phyloP scores from a whole-genome alignment of 345 rosid genomes.

The Balakata baccata region DNA sequence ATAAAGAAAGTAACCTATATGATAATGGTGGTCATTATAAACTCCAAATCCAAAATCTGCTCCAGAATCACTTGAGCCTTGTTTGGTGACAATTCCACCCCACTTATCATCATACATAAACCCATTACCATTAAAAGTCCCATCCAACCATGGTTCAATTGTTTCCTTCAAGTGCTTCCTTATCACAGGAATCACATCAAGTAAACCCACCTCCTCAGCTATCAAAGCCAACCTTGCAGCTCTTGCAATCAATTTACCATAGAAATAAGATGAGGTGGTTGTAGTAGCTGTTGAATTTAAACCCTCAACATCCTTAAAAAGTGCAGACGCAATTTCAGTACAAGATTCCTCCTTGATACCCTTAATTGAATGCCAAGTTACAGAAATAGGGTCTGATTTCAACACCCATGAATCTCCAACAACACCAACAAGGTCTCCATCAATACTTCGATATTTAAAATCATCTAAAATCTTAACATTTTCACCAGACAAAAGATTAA shows the following conservation, averaged over 20 bases:
- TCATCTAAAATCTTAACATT: conserved; percentile 51
- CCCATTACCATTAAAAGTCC: conserved; percentile 67
- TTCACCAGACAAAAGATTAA: conserved; percentile 44
- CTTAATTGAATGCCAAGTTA: conserved; percentile 84
- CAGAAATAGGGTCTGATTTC: conserved; percentile 52
- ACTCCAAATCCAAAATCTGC: conserved; percentile 87
- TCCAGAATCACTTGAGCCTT: conserved; percentile 56
- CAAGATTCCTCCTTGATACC: conserved; percentile 51
- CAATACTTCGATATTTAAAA: conserved; percentile 64
- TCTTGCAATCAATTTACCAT: conserved; percentile 76
- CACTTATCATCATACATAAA: conserved; percentile 73
- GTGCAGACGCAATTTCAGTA: conserved; percentile 60
- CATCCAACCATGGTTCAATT: conserved; percentile 86
- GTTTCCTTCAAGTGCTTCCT: conserved; percentile 63
- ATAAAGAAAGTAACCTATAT: conserved; percentile 84
- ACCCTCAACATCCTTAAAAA: conserved; percentile 59
- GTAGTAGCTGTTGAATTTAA: conserved; percentile 45
- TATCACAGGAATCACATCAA: conserved; percentile 63
- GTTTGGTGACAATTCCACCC: conserved; percentile 84
- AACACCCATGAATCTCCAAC: conserved; percentile 81
- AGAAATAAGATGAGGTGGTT: conserved; percentile 66
- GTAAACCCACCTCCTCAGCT: conserved; percentile 68
- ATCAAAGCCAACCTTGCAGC: conserved; percentile 88
- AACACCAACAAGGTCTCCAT: conserved; percentile 84
- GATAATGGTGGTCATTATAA: conserved; percentile 80